Conservation (phyloP, 106 monocot genomes). For the Cymbidium sinense region DNA sequence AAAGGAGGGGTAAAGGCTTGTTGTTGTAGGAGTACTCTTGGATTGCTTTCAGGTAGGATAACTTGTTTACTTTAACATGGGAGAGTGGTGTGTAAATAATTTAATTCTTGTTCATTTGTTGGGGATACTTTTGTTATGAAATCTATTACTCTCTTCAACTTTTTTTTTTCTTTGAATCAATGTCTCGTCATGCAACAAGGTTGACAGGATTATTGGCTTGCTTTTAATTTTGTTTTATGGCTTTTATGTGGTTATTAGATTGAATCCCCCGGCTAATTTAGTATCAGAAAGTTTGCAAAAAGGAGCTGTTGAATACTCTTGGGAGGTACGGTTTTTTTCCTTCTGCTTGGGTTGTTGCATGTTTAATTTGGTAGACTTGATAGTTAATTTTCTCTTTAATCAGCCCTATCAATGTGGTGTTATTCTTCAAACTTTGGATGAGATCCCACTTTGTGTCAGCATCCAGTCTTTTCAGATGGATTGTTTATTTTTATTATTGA, state of each 20-base stretch:
- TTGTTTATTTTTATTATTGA: background rate
- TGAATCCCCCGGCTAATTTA: conserved; percentile 52
- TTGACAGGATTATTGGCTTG: background rate
- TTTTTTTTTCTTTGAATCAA: background rate
- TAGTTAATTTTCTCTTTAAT: background rate
- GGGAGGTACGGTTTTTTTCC: conserved; percentile 60
- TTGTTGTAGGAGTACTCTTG: background rate
- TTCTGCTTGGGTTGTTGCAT: background rate
- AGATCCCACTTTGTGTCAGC: background rate
- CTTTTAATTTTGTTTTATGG: background rate
- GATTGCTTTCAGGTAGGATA: background rate
- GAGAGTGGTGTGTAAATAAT: background rate
- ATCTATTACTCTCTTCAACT: background rate
- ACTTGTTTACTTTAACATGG: background rate
- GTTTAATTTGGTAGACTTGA: background rate
- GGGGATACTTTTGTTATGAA: background rate
- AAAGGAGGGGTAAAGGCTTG: too few species aligned
- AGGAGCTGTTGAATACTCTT: conserved; percentile 48
- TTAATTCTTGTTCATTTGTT: background rate
- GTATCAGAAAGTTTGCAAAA: conserved; percentile 55
- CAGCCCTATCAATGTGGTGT: background rate
- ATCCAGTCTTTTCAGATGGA: background rate
- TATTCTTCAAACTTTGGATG: background rate
- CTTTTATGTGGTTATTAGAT: conserved; percentile 28
- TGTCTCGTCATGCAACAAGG: background rate